phyloP scores from a whole-genome alignment of 116 monocot species.

The Iris pallida region DNA sequence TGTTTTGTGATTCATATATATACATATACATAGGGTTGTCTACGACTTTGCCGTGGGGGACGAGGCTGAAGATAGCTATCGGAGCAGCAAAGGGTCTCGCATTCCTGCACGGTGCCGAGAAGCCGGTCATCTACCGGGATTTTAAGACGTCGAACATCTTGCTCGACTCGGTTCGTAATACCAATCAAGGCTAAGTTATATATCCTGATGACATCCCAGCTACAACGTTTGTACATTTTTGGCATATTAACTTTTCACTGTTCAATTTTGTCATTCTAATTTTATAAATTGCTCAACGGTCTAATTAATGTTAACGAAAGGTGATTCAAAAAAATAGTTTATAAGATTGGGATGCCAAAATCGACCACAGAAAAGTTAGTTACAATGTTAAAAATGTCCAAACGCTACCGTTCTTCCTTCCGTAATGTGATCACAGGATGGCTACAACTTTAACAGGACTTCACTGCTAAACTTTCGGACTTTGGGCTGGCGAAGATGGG shows the following conservation, averaged over 20 bases:
- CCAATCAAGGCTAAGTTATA: neutral
- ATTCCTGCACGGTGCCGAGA: conserved; percentile 75
- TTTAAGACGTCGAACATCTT: conserved; percentile 94
- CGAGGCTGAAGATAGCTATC: conserved; percentile 79
- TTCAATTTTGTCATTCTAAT: neutral
- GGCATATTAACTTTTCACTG: neutral
- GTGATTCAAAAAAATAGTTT: too few relatives aligned
- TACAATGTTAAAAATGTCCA: too few relatives aligned
- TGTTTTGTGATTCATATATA: neutral
- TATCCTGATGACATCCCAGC: neutral
- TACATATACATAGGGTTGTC: conserved; percentile 47
- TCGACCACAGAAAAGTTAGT: too few relatives aligned
- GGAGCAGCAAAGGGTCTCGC: conserved; percentile 90
- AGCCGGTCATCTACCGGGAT: conserved; percentile 84
- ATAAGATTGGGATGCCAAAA: too few relatives aligned
- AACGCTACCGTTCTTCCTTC: too few relatives aligned
- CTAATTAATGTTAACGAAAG: too few relatives aligned
- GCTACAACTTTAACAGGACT: conserved; percentile 42
- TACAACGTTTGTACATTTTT: neutral
- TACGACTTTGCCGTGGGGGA: conserved; percentile 64
- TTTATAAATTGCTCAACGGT: too few relatives aligned
- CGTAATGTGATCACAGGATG: too few relatives aligned
- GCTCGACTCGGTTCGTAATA: conserved; percentile 55
- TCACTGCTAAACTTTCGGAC: conserved; percentile 87
- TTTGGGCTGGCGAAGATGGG: conserved; percentile 96